Conservation (phyloP, 495 filamentous ascomycete species). For the Diplogelasinospora grovesii region DNA sequence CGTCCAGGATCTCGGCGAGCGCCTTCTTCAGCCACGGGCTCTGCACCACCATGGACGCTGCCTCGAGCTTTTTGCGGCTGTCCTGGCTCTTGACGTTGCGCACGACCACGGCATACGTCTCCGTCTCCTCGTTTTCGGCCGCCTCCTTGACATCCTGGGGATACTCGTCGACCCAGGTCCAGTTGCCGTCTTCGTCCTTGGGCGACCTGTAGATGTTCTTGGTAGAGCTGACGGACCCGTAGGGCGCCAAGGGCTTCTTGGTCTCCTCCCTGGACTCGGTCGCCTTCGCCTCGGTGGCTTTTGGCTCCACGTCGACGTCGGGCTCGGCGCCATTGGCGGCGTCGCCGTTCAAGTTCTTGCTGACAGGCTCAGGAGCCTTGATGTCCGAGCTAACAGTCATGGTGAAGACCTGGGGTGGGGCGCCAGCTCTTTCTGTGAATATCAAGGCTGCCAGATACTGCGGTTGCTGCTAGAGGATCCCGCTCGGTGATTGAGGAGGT, state of each 20-base stretch:
- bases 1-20: constrained; percentile 48
- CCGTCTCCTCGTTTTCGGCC: constrained; percentile 32
- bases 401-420: too few relatives aligned
- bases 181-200: constrained; percentile 26
- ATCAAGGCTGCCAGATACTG: too few relatives aligned
- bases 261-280: constrained; percentile 8
- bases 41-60: constrained; percentile 60
- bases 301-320: constrained; percentile 2
- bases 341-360: not conserved
- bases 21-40: constrained; percentile 54
- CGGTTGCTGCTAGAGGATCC: too few relatives aligned
- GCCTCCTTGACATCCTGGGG: constrained; percentile 31
- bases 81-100: constrained; percentile 35
- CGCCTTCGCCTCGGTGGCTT: constrained; percentile 4
- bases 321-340: not conserved
- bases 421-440: too few relatives aligned
- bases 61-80: constrained; percentile 52
- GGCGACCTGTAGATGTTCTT: constrained; percentile 34
- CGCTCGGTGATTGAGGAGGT: too few relatives aligned
- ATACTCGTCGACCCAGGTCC: constrained; percentile 35
- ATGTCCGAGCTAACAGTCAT: not conserved
- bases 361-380: not conserved
- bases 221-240: constrained; percentile 27
- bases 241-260: constrained; percentile 10
- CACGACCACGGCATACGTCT: constrained; percentile 26